Evolutionary conservation across 108 stramenopile genomes (phyloP), one percentile per base, ranked within the genome.

Genomic region (Nitzschia sp.): DNA sequence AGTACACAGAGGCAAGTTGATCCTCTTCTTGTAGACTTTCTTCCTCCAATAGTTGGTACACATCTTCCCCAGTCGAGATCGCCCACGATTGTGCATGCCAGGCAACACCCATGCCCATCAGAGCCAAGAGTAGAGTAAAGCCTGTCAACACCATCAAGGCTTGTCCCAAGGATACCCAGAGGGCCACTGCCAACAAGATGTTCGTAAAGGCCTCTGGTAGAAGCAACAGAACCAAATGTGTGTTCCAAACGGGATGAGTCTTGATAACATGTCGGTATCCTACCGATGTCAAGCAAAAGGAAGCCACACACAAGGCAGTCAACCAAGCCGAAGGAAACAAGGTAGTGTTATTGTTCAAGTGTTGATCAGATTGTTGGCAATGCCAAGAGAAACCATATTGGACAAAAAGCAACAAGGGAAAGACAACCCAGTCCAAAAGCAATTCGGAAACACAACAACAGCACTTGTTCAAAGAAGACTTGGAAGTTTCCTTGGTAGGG

Each of bases 381-480:
- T 71, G 63, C 70, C 63, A 63, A 3, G 70, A 54, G 24, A 53
- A 51, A 6, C 70, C 70, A 1, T 63, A 71, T 43, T 71, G 70
- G 55, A 71, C 34, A 39, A 71, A 71, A 7, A 71, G 53, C 22
- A 71, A 20, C 10, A 42, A 15, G 11, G 70, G 70, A 40, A 71
- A 71, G n/a, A 71, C 41, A 20, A 71, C 40, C 70, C 70, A 71
- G 63, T 71, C 70, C 29, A n/a, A 66, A 22, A 34, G 29, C 29
- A 34, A 34, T 34, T 34, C 29, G 29, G 29, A 34, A 5, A 5
- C 29, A 5, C 29, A 34, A 34, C 29, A 34, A 5, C 29, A 34
- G 29, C 29, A 34, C 29, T 34, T 34, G 29, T 34, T 1, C 29
- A 1, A 34, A 34, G 29, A 34, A 34, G 29, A 34, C 29, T 34